Percentiles rank a stretch among this genome's conserved stretches.
phyloP scores from a whole-genome alignment of 2,329 filamentous ascomycete species.

The Aspergillus hortae region DNA sequence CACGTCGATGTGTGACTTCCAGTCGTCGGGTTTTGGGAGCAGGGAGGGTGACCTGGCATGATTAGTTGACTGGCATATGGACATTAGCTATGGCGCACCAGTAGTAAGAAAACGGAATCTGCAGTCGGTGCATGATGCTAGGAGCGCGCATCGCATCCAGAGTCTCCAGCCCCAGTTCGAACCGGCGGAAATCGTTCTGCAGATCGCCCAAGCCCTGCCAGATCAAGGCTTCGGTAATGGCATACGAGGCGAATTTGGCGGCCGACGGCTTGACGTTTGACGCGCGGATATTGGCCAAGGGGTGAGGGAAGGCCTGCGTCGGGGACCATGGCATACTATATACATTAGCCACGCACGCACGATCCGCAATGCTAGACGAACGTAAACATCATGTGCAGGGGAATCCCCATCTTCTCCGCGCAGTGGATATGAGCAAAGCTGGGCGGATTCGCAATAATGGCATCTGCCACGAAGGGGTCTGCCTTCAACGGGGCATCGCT shows the following conservation, averaged over 20 bases:
- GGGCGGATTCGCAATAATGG: constrained; percentile 1
- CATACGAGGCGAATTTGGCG: constrained; percentile 76
- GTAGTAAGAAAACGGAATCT: constrained; percentile 81
- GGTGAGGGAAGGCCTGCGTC: constrained; percentile 78
- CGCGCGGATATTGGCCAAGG: constrained; percentile 73
- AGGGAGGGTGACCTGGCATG: constrained; percentile 60
- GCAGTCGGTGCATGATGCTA: constrained; percentile 68
- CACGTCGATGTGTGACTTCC: constrained; percentile 67
- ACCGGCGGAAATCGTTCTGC: constrained; percentile 45
- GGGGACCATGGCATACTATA: constrained; percentile 80
- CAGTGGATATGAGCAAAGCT: constrained; percentile 2
- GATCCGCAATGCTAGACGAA: neutral
- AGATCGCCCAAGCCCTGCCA: constrained; percentile 87
- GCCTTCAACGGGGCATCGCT: neutral
- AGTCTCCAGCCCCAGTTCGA: constrained; percentile 69
- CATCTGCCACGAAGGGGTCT: neutral
- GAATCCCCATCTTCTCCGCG: neutral
- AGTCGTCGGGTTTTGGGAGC: constrained; percentile 72
- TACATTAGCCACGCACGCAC: neutral
- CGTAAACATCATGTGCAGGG: constrained; percentile 1
- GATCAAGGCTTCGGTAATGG: constrained; percentile 79
- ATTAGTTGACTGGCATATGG: no score
- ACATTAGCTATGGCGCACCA: constrained; percentile 48
- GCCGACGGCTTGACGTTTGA: constrained; percentile 68
- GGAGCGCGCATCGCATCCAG: constrained; percentile 78